Base-by-base conservation (phyloP, 495 filamentous ascomycete species). In the Aspergillus nidulans region DNA sequence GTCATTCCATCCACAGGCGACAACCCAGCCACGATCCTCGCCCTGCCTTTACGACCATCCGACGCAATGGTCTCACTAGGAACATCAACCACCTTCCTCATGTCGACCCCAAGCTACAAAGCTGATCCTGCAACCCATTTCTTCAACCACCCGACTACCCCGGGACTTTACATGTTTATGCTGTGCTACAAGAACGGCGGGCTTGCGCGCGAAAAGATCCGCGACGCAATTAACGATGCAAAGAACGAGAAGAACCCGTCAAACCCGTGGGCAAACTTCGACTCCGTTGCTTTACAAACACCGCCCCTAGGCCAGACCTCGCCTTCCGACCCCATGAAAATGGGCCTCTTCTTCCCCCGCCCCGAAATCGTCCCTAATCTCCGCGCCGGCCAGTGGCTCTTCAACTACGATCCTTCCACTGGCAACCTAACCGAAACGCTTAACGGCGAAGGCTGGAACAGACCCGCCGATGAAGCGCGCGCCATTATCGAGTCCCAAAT, bases 141-240 rank as follows among this genome's bases (percentile, higher is more conserved):
- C 75, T 89, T 95, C 77, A 90, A 92, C 71, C 88, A 94, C 70
- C 89, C 89, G 1, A 91, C 90, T 26, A 91, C 87, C 0, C 73
- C 84, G 5, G 86, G 86, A 3, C 77, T 92, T 39, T 90, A 90
- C 73, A 91, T 98, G 92, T 98, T 98, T 72, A 98, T 98, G 94
- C 86, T 98, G 25, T 98, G 94, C 77, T 98, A 97, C 77, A 97
- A 97, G 71, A 98, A 98, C 74, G 94, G 94, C 55, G 90, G 89
- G 1, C 81, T 97, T 0, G 94, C 94, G 0, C 89, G 94, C 41
- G 94, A 98, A 66, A 82, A 88, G 45, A 80, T 96, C 52, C 86
- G 92, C 26, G 88, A 98, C 65, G 78, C 77, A 15, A 73, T 85
- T 61, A 81, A 82, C 57, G 70, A 60, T 67, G 60, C 71, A 60